Conservation (phyloP, 2,329 filamentous ascomycete genomes). For the Diplodia corticola region DNA sequence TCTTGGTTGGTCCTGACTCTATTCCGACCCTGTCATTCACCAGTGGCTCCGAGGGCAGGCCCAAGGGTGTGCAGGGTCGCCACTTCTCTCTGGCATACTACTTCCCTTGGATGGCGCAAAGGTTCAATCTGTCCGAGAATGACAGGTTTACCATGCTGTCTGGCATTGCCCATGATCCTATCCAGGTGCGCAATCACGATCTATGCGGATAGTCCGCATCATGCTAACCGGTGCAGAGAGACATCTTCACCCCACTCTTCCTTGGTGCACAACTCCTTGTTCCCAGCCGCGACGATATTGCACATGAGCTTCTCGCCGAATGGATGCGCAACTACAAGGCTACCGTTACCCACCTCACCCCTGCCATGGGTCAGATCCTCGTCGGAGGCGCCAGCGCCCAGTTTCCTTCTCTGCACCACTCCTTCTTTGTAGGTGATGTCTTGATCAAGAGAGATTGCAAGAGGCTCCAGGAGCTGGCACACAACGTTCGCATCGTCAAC, state of each 20-base stretch:
- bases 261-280: conserved; percentile 77
- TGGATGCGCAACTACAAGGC: conserved; percentile 79
- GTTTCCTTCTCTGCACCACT: conserved; percentile 74
- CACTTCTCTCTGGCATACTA: conserved; percentile 86
- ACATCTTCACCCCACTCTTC: conserved; percentile 91
- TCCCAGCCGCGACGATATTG: conserved; percentile 79
- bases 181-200: conserved; percentile 38
- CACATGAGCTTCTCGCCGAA: conserved; percentile 80
- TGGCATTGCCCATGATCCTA: conserved; percentile 75
- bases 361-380: conserved; percentile 94
- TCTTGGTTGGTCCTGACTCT: conserved; percentile 83
- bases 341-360: conserved; percentile 85
- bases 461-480: conserved; percentile 71
- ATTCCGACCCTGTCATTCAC: conserved; percentile 67
- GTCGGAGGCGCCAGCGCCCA: conserved; percentile 77
- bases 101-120: conserved; percentile 90
- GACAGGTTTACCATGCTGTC: conserved; percentile 80
- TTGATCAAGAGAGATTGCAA: conserved; percentile 81
- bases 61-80: conserved; percentile 83
- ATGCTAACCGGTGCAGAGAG: conserved; percentile 39
- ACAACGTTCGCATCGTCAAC: conserved; percentile 75
- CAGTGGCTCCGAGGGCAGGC: conserved; percentile 71
- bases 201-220: neutral
- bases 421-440: conserved; percentile 91
- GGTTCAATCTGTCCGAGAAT: conserved; percentile 70